Percentiles rank a stretch among this genome's conserved stretches.
Evolutionary conservation across 164 flowering plant genomes (phyloP).

Genomic region (Tinospora cordifolia): DNA sequence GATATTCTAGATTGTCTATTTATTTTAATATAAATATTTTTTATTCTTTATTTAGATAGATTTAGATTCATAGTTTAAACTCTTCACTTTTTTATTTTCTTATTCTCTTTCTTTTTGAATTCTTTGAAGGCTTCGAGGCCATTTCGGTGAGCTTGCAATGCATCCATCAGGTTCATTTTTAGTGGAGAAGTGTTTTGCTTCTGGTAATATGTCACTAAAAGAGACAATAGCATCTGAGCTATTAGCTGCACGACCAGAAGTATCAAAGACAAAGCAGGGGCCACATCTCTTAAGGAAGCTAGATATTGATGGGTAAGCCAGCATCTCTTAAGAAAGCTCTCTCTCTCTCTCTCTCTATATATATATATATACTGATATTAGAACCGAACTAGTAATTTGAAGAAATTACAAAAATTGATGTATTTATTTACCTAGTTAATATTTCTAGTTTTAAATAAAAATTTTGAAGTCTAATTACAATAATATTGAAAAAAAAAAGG

Average conservation of each 20-base stretch:
- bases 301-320: conserved; percentile 68
- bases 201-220: conserved; percentile 42
- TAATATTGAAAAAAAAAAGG: no score
- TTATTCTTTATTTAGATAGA: no score
- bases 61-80: neutral
- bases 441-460: no score
- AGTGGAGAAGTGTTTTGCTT: conserved; percentile 69
- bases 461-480: no score
- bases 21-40: neutral
- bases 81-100: neutral
- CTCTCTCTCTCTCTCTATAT: neutral
- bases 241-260: conserved; percentile 44
- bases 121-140: conserved; percentile 53
- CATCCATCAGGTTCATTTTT: conserved; percentile 68
- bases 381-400: no score
- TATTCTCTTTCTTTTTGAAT: neutral
- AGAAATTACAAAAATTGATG: no score
- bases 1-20: neutral
- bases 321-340: neutral
- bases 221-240: conserved; percentile 70
- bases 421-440: no score
- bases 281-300: conserved; percentile 69
- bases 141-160: conserved; percentile 80
- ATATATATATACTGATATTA: no score
- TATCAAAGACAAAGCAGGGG: conserved; percentile 84